Evolutionary conservation across 345 rosid genomes (phyloP).

Genomic region (Eucalyptus lansdowneana): DNA sequence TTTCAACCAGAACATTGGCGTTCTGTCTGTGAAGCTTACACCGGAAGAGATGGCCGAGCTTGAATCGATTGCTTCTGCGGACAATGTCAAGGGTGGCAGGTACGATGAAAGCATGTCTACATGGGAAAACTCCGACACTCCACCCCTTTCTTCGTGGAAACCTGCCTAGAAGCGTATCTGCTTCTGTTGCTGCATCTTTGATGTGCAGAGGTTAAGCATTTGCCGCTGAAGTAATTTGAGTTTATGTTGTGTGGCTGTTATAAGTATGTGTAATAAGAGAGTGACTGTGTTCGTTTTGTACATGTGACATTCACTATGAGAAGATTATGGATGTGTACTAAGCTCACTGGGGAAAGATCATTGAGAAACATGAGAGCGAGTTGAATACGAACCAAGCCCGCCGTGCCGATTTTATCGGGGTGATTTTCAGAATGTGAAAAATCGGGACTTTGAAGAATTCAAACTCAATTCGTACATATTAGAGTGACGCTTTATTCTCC

Average conservation of each 20-base stretch:
- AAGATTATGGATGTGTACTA: neutral
- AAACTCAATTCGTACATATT: neutral
- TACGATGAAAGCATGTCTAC: neutral
- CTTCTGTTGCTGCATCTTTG: no score
- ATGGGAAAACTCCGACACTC: conserved; percentile 33
- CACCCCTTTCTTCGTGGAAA: conserved; percentile 20
- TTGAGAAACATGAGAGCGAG: neutral
- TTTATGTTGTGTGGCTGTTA: neutral
- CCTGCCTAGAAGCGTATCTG: no score
- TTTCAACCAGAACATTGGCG: no score
- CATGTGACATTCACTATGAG: neutral
- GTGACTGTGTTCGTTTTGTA: neutral
- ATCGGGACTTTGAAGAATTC: neutral
- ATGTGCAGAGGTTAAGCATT: no score
- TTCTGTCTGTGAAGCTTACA: no score
- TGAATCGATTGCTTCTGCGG: no score
- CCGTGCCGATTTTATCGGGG: neutral
- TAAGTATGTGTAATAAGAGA: neutral
- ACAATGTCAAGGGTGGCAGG: conserved; percentile 22
- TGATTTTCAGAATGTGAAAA: neutral
- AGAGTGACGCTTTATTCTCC: neutral
- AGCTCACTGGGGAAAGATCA: neutral
- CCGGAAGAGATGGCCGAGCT: no score
- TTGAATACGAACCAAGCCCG: neutral
- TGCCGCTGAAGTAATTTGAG: neutral